Evolutionary conservation across 768 basidiomycete genomes (phyloP), one percentile per base, ranked within the genome.

Genomic region (Mycena rebaudengoi): DNA sequence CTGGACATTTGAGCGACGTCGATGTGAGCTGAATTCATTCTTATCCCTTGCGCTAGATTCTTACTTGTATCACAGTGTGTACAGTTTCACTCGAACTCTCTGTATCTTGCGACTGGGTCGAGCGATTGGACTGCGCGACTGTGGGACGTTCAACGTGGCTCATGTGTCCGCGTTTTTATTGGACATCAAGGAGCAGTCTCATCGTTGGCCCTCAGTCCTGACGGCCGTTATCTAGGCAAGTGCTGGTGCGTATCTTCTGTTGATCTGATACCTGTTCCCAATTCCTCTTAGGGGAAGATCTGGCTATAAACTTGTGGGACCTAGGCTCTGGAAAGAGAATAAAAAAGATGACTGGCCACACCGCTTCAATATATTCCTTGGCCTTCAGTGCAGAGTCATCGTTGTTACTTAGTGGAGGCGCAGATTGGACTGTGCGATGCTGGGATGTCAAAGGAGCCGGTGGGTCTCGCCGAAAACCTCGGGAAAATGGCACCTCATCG

Each of bases 81-180:
- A 23, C 86, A 89, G 73, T 99, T 99, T 79, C 98, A 99, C 76
- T 97, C 98, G 0, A 99, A 99, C 74, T 98, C 96, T 23, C 78
- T 99, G 33, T 99, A 99, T 78, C 86, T 99, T 29, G 97, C 96
- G 7, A 99, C 98, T 0, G 98, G 96, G 14, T 99, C 97, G 4
- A 94, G 91, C 69, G 98, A 99, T 75, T 91, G 92, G 86, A 98
- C 97, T 10, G 94, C 96, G 60, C 89, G 98, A 46, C 76, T 99
- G 40, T 99, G 98, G 98, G 98, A 99, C 73, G 93, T 97, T n/a
- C 98, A 99, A 71, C 88, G 91, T 43, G 98, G 98, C 7, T 85
- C 89, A 6, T 98, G 95, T 76, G 90, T 99, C 2, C 89, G 98
- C 20, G 94, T 99, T 23, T 99, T 99, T 78, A 87, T 97, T 33